A percentile compares a stretch with the other conserved stretches of the same genome.
phyloP scores from a whole-genome alignment of 129 eudicot genomes.

The Gnaphalium uliginosum region DNA sequence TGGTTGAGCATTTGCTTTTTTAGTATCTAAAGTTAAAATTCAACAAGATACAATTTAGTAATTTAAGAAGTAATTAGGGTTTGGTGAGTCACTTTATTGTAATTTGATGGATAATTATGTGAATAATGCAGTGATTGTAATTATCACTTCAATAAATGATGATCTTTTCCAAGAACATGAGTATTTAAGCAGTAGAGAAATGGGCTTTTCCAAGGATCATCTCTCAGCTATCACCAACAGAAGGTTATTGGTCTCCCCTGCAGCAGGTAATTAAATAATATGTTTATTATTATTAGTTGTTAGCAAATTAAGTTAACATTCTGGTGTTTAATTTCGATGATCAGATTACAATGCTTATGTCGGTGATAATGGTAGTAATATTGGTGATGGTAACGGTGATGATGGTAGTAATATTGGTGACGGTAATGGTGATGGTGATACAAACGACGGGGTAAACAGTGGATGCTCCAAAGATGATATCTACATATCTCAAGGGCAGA shows the following conservation, averaged over 20 bases:
- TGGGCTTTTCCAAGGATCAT: conserved; percentile 2
- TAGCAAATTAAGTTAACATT: neutral
- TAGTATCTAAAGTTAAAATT: neutral
- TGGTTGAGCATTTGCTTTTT: neutral
- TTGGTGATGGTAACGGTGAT: neutral
- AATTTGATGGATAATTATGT: neutral
- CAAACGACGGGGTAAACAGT: conserved; percentile 16
- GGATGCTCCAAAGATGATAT: conserved; percentile 53
- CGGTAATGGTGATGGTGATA: conserved; percentile 2
- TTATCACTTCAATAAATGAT: conserved; percentile 18
- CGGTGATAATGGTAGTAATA: neutral
- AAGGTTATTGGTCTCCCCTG: conserved; percentile 21
- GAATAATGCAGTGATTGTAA: conserved; percentile 5
- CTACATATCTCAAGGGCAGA: conserved; percentile 51
- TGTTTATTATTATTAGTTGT: neutral
- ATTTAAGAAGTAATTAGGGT: too few relatives aligned
- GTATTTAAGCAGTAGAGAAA: conserved; percentile 13
- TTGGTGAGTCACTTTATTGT: neutral
- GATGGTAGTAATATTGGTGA: neutral
- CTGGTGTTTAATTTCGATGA: neutral
- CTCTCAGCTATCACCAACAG: conserved; percentile 15
- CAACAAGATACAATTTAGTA: neutral
- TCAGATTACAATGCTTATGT: neutral
- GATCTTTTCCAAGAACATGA: conserved; percentile 29
- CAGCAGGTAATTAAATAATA: conserved; percentile 12